Evolutionary conservation across 2,329 filamentous ascomycete genomes (phyloP).

Genomic region (Raffaelea arxii): DNA sequence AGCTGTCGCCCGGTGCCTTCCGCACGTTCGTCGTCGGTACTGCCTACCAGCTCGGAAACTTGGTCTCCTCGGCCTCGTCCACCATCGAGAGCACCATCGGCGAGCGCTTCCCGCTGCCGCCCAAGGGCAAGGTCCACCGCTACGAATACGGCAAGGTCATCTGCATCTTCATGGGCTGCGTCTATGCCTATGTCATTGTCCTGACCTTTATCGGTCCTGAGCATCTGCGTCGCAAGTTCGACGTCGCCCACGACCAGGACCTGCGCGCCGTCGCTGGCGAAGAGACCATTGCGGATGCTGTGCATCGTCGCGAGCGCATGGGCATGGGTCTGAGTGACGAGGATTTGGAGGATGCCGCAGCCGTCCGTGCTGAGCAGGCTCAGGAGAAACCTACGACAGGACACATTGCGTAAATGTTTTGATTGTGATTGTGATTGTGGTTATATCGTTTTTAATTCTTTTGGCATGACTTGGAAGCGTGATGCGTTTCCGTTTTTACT

Average conservation of each 20-base stretch:
- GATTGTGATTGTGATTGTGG: neutral
- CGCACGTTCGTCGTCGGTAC: slow-evolving; percentile 67
- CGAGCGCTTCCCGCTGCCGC: slow-evolving; percentile 61
- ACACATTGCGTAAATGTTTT: neutral
- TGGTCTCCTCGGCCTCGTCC: slow-evolving; percentile 57
- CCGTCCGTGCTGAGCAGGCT: slow-evolving; percentile 4
- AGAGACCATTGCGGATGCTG: slow-evolving; percentile 19
- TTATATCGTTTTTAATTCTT: too few species aligned
- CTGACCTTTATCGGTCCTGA: slow-evolving; percentile 55
- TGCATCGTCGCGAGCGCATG: slow-evolving; percentile 13
- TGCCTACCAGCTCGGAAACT: slow-evolving; percentile 68
- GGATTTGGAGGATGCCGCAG: slow-evolving; percentile 13
- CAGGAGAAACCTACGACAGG: slow-evolving; percentile 5
- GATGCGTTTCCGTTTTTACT: too few species aligned
- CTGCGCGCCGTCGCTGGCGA: slow-evolving; percentile 35
- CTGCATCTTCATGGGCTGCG: slow-evolving; percentile 83
- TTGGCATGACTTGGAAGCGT: too few species aligned
- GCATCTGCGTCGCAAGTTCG: slow-evolving; percentile 40
- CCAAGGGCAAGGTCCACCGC: slow-evolving; percentile 34
- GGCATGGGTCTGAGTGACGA: slow-evolving; percentile 12
- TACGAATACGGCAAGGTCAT: slow-evolving; percentile 78
- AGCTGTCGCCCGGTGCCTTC: slow-evolving; percentile 62
- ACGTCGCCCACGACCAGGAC: slow-evolving; percentile 38
- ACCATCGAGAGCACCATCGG: slow-evolving; percentile 71
- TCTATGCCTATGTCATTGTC: slow-evolving; percentile 54